These are phyloP conservation scores for Tolypocladium ovalisporum DNA, from an alignment of 2,329 filamentous ascomycete genomes.

Conservation along the genomic window DNA sequence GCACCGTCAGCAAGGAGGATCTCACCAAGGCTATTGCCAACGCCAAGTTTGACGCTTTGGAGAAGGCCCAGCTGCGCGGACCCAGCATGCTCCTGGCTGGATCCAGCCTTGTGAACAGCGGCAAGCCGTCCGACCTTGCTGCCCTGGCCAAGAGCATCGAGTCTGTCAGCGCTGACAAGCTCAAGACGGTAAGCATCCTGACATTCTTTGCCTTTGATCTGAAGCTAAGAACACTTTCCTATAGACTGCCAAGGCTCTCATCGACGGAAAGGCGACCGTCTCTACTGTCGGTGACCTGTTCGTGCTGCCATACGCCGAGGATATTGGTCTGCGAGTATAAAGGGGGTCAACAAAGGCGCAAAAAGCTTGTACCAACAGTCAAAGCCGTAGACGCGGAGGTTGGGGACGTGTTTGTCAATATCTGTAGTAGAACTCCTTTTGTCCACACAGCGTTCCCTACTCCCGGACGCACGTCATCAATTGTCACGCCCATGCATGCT, in stretches of 20 bases:
- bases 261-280: slow-evolving; percentile 82
- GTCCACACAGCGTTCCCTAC: slow-evolving; percentile 9
- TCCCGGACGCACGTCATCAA: background rate
- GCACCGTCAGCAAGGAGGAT: slow-evolving; percentile 70
- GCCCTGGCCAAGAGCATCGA: slow-evolving; percentile 71
- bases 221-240: slow-evolving; percentile 7
- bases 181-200: slow-evolving; percentile 63
- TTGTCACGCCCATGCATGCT: background rate
- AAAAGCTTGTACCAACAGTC: slow-evolving; percentile 30
- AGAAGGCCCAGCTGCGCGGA: slow-evolving; percentile 67
- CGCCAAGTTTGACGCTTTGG: slow-evolving; percentile 86
- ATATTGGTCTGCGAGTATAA: slow-evolving; percentile 92
- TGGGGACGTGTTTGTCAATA: slow-evolving; percentile 30
- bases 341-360: slow-evolving; percentile 20
- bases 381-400: slow-evolving; percentile 26
- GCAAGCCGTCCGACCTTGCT: slow-evolving; percentile 74
- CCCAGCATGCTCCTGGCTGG: slow-evolving; percentile 76
- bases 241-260: slow-evolving; percentile 77
- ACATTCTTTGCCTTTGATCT: slow-evolving; percentile 10
- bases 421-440: slow-evolving; percentile 32
- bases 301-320: slow-evolving; percentile 83
- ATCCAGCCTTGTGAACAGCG: slow-evolving; percentile 68
- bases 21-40: slow-evolving; percentile 84
- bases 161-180: slow-evolving; percentile 68
- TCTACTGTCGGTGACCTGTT: slow-evolving; percentile 86